Base-by-base conservation (phyloP, 164 flowering plant genomes). In the Houttuynia cordata region DNA sequence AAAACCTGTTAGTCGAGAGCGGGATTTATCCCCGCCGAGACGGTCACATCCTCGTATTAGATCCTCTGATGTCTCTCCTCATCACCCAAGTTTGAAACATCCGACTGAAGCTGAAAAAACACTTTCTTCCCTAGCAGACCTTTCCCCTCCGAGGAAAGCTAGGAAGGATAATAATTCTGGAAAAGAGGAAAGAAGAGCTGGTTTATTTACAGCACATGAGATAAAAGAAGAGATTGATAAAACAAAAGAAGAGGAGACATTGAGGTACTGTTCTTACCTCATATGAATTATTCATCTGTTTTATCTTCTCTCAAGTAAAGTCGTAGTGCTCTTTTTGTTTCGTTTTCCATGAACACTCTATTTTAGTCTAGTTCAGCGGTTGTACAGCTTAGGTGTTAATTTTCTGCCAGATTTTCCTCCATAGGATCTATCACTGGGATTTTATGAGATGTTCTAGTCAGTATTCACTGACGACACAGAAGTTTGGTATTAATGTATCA, bases 131-230 rank as follows among this genome's bases (percentile, higher is more conserved):
- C n/a, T 6, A 41, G 56, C 39, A 17, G 86, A 80, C 59, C 80
- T 83, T 63, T 91, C 96, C 64, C 89, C 92, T 0, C 83, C 92
- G 10, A 81, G 98, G 74, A 85, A 72, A 68, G 47, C 37, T 23
- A 53, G 56, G 62, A 85, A 73, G 61, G 75, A 70, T 57, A 23
- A 45, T 14, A 24, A 70, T 17, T 37, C 73, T 8, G 25, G 37
- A 39, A 79, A 76, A 66, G 78, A 69, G 66, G 73, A n/a, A 25
- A 73, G 67, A 41, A 81, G 75, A 71, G 71, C 85, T 67, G 98
- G 98, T 59, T 68, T 93, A 64, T 63, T 93, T 57, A 70, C 77
- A 51, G 86, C 80, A 22, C 58, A 67, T 68, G 98, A 90, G 47
- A 74, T 89, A 21, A 77, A 77, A 65, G 79, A 81, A 57, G 87